A percentile compares a stretch with the other conserved stretches of the same genome.
These are phyloP conservation scores for Pichia sp. DNA, from an alignment of 1,139 yeast species.

Conservation along the genomic window DNA sequence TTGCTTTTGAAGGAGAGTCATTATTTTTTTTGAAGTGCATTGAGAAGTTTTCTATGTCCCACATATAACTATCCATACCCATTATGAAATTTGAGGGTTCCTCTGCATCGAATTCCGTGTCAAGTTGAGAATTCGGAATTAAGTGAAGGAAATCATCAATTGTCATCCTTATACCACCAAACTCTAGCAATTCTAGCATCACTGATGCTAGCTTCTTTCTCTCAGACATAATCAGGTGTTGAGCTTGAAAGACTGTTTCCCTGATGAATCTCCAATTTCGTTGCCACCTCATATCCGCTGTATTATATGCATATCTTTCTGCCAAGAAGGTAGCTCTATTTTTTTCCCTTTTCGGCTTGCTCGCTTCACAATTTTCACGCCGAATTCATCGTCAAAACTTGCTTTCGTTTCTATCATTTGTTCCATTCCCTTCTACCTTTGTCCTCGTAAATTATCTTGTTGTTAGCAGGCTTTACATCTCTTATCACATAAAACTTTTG, in stretches of 20 bases:
- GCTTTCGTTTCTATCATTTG: not conserved
- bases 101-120: not conserved
- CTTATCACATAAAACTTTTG: not conserved
- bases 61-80: conserved; percentile 2
- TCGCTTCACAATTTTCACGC: not conserved
- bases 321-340: not conserved
- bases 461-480: not conserved
- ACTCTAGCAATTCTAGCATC: not conserved
- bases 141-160: conserved; percentile 7
- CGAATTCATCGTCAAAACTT: not conserved
- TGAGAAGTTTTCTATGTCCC: not conserved
- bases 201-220: not conserved
- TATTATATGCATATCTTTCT: not conserved
- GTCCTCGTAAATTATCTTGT: not conserved
- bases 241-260: not conserved
- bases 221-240: not conserved
- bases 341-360: not conserved
- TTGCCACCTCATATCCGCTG: not conserved
- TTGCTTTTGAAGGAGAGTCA: not conserved
- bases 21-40: not conserved
- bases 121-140: conserved; percentile 5
- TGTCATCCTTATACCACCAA: not conserved
- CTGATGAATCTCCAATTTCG: not conserved
- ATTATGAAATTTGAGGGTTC: not conserved
- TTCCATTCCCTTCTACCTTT: not conserved